Percentiles rank a stretch among this genome's conserved stretches.
Conservation (phyloP, 164 flowering plant species). For the Vitis rupestris region DNA sequence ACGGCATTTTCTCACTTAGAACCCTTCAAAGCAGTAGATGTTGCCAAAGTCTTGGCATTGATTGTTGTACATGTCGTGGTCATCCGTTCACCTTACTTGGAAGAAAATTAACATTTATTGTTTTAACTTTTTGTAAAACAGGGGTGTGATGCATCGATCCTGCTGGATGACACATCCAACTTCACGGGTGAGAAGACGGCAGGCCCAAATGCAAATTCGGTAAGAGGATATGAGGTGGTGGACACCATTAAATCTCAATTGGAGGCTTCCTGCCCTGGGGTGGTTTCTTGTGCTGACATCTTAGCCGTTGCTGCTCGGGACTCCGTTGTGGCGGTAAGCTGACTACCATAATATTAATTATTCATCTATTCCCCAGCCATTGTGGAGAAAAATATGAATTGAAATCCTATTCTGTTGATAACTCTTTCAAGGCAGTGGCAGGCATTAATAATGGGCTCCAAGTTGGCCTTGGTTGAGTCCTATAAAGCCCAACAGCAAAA, state of each 20-base stretch:
- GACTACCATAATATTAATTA: not conserved
- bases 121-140: not conserved
- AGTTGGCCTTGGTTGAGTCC: no score
- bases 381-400: no score
- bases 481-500: no score
- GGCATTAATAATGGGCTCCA: no score
- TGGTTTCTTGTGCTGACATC: conserved; percentile 49
- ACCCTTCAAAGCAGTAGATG: no score
- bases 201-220: conserved; percentile 20
- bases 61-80: no score
- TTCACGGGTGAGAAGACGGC: conserved; percentile 33
- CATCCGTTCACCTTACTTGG: no score
- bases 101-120: no score
- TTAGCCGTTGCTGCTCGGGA: conserved; percentile 42
- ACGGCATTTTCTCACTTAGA: no score
- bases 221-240: conserved; percentile 37
- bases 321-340: conserved; percentile 28
- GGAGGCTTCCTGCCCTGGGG: conserved; percentile 30
- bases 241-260: conserved; percentile 35
- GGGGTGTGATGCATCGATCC: conserved; percentile 44
- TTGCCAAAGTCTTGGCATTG: no score
- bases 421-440: no score
- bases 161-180: conserved; percentile 27
- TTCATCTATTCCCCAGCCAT: not conserved
- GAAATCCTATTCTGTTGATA: no score